Evolutionary conservation across 2,329 filamentous ascomycete genomes (phyloP), one percentile per base, ranked within the genome.

Genomic region (Colletotrichum euphorbiae): DNA sequence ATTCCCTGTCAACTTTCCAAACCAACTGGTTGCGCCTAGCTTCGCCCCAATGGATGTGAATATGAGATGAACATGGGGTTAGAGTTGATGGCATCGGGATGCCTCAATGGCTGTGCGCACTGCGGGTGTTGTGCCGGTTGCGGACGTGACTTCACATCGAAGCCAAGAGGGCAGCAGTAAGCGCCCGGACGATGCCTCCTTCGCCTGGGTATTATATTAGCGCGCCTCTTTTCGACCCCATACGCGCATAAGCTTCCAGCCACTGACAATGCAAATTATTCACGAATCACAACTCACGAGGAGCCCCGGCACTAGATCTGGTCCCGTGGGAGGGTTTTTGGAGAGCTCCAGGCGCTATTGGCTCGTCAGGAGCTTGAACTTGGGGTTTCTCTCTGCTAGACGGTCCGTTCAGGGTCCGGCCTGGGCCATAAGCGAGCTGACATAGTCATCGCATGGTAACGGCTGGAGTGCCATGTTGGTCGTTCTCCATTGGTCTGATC

Each of bases 111-210:
- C 51, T 31, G 28, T 28, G 33, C 15, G 17, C 28, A 31, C 45
- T 51, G 28, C 31, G 15, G n/a, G 5, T 24, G 8, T 50, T 24
- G 45, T 60, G 15, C 4, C 9, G 19, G 19, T 38, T 54, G 19
- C 21, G 28, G 40, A 28, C 36, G 62, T 67, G 52, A 64, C 64
- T 52, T 51, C 51, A 57, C 64, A 8, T 52, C 59, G 42, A 56
- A 64, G 59, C 64, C 64, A 58, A 64, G 64, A 45, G 52, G 52
- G 64, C 52, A 63, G 24, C 31, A 45, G 52, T 28, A 40, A 46
- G 45, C 45, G 15, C 31, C 19, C 5, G 4, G 6, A 28, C 24
- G 24, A 28, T 28, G 24, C 24, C 24, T 28, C 24, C 24, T 5
- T 7, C 6, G 24, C 24, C 24, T 28, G 24, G 24, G 24, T 1